Evolutionary conservation across 495 filamentous ascomycete genomes (phyloP).

Genomic region (Daldinia loculata): DNA sequence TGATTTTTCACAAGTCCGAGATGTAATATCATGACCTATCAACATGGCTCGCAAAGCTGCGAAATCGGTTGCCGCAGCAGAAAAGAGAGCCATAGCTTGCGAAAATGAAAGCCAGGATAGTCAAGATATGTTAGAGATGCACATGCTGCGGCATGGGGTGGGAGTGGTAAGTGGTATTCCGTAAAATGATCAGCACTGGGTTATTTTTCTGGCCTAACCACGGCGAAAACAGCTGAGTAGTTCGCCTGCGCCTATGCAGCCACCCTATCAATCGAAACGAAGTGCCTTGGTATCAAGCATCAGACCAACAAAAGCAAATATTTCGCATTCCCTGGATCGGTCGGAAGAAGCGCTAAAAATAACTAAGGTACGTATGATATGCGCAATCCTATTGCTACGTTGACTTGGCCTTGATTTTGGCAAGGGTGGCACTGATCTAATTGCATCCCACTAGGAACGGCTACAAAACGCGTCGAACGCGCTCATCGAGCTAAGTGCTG

Average conservation of each 20-base stretch:
- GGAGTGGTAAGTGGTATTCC: conserved; percentile 43
- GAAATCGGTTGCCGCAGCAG: conserved; percentile 13
- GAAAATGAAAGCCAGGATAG: conserved; percentile 45
- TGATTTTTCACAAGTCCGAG: conserved; percentile 2
- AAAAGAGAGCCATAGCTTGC: conserved; percentile 25
- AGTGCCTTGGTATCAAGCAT: background rate
- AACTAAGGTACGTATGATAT: conserved; percentile 10
- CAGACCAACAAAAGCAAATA: conserved; percentile 11
- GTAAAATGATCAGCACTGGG: conserved; percentile 21
- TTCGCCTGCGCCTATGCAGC: conserved; percentile 11
- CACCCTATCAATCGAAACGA: conserved; percentile 7
- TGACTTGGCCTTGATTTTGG: conserved; percentile 10
- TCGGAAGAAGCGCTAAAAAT: background rate
- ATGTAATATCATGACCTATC: conserved; percentile 21
- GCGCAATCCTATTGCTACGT: background rate
- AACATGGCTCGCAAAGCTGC: conserved; percentile 32
- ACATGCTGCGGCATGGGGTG: conserved; percentile 35
- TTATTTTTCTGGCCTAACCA: conserved; percentile 1
- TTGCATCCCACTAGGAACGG: conserved; percentile 27
- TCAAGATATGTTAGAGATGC: conserved; percentile 35
- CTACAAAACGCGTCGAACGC: conserved; percentile 40
- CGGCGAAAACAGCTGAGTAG: conserved; percentile 19
- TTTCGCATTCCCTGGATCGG: background rate
- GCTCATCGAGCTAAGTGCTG: conserved; percentile 9
- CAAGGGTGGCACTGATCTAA: conserved; percentile 47